Conservation (phyloP, 208 protist species). For the Wallacemonas sp. region DNA sequence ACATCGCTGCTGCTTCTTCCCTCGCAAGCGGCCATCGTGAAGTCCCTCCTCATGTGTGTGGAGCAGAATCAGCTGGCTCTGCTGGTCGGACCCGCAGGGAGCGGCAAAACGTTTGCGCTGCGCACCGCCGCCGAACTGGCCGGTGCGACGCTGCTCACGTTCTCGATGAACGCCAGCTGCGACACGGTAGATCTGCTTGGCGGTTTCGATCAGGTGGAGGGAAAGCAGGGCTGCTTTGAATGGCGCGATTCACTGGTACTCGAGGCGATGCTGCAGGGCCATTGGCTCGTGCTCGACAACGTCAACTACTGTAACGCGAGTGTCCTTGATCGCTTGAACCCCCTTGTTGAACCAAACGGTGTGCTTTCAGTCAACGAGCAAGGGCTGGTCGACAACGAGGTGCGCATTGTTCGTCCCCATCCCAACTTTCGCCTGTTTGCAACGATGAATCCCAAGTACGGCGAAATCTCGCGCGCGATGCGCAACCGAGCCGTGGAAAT, state of each 20-base stretch:
- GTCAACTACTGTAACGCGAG: constrained; percentile 99
- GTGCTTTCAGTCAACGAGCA: constrained; percentile 95
- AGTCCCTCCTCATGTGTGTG: constrained; percentile 87
- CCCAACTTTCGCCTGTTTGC: constrained; percentile 99
- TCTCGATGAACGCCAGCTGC: constrained; percentile 97
- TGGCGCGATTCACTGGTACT: constrained; percentile 99
- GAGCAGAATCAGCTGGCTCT: constrained; percentile 95
- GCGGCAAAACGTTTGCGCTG: constrained; percentile 97
- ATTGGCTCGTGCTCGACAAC: constrained; percentile 99
- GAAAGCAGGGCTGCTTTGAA: constrained; percentile 96
- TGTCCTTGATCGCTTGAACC: constrained; percentile 99
- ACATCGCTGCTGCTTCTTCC: constrained; percentile 60
- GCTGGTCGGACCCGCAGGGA: constrained; percentile 93
- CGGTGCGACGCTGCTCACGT: constrained; percentile 92
- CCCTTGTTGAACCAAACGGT: constrained; percentile 98
- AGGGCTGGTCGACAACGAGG: constrained; percentile 92
- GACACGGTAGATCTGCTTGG: constrained; percentile 99
- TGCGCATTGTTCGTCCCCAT: constrained; percentile 95
- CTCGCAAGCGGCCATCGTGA: constrained; percentile 65
- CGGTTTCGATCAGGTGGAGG: constrained; percentile 98
- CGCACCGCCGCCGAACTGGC: constrained; percentile 91
- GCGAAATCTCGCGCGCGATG: constrained; percentile 99
- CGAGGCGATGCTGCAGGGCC: constrained; percentile 92
- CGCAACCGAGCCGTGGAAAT: constrained; percentile 99
- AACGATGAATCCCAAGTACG: constrained; percentile 96